These are phyloP conservation scores for Chytridium lagenaria DNA, from an alignment of 371 early-diverging fungal genomes.

Conservation along the genomic window DNA sequence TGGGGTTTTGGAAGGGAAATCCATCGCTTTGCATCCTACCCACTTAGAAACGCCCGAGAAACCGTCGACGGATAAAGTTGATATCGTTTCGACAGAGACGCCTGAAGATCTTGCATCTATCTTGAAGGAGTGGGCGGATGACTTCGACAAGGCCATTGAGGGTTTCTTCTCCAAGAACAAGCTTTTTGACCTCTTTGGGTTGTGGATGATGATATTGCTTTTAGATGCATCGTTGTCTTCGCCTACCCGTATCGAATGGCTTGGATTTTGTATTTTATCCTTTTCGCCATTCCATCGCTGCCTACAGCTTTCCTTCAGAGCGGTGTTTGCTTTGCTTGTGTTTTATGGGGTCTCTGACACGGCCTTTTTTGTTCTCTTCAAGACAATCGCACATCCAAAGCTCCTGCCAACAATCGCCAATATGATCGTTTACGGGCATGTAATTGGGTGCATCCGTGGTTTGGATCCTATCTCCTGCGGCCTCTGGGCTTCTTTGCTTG, in stretches of 20 bases:
- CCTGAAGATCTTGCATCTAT: conserved; percentile 1
- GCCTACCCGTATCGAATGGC: conserved; percentile 22
- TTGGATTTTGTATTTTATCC: conserved; percentile 11
- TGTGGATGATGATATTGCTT: conserved; percentile 2
- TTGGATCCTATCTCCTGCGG: conserved; percentile 9
- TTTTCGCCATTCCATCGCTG: conserved; percentile 11
- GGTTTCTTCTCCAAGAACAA: conserved; percentile 15
- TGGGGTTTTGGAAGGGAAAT: neutral
- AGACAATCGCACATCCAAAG: neutral
- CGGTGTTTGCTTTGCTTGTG: neutral
- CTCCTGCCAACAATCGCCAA: conserved; percentile 19
- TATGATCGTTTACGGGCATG: conserved; percentile 14
- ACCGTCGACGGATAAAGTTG: neutral
- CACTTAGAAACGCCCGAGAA: neutral
- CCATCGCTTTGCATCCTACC: neutral
- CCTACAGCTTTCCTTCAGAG: neutral
- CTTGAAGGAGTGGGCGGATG: conserved; percentile 24
- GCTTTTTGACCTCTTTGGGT: conserved; percentile 20
- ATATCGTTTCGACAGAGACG: neutral
- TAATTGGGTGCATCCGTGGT: conserved; percentile 12
- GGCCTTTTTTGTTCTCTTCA: neutral
- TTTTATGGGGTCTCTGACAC: conserved; percentile 3
- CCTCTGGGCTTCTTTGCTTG: conserved; percentile 2
- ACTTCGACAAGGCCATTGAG: conserved; percentile 18
- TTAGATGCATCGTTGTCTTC: conserved; percentile 4